Conservation (phyloP, 192 early-diverging fungal species). For the Oehlia diaphana region DNA sequence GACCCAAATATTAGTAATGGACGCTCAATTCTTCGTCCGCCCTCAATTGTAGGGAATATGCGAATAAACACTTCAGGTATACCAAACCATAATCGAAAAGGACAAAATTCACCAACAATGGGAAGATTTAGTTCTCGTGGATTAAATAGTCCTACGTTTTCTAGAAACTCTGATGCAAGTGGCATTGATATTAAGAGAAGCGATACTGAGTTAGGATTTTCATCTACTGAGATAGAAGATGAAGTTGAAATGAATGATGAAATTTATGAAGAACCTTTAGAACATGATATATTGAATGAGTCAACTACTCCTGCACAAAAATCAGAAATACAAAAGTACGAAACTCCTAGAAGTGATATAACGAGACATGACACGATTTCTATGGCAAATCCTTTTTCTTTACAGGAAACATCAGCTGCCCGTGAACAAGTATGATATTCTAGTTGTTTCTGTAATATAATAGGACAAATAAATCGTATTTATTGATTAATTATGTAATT, state of each 20-base stretch:
- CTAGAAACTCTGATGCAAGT: neutral
- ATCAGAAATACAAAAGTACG: neutral
- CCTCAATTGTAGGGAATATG: conserved; percentile 9
- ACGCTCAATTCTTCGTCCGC: neutral
- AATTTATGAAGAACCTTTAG: neutral
- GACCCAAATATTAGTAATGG: conserved; percentile 33
- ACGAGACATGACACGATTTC: conserved; percentile 26
- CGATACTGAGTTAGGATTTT: neutral
- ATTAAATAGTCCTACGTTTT: conserved; percentile 26
- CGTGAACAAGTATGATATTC: conserved; percentile 26
- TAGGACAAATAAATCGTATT: neutral
- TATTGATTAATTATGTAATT: neutral
- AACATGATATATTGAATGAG: neutral
- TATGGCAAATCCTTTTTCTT: conserved; percentile 26
- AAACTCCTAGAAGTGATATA: neutral
- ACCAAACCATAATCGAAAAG: neutral
- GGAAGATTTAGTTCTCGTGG: conserved; percentile 1
- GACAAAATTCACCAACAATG: conserved; percentile 26
- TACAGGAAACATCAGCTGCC: conserved; percentile 15
- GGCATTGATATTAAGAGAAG: conserved; percentile 12
- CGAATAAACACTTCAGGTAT: conserved; percentile 7
- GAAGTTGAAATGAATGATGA: neutral
- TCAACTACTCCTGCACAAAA: neutral
- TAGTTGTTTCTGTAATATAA: neutral
- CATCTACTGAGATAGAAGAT: neutral